Conservation (phyloP, 345 rosid genomes). For the Populus nigra region DNA sequence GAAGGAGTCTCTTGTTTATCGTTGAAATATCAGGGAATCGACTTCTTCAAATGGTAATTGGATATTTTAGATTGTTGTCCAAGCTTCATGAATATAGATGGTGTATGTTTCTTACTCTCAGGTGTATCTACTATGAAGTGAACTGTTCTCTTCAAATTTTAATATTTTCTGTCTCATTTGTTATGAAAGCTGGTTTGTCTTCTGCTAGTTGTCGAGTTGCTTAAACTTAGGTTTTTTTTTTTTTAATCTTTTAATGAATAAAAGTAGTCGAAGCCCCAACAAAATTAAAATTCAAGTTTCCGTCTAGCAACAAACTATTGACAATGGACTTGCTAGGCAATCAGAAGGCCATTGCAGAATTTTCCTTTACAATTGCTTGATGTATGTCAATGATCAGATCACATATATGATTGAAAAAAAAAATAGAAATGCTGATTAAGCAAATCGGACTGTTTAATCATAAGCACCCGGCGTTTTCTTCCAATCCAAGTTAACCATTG, state of each 20-base stretch:
- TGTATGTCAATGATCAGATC: neutral
- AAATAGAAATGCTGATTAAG: neutral
- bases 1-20: neutral
- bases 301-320: neutral
- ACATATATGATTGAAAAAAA: neutral
- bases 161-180: neutral
- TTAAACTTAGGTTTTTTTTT: no score
- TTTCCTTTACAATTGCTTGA: neutral
- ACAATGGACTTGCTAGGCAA: neutral
- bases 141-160: neutral
- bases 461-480: slow-evolving; percentile 62
- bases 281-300: neutral
- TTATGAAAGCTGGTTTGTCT: neutral
- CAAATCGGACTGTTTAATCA: slow-evolving; percentile 45
- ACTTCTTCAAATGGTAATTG: neutral
- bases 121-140: neutral
- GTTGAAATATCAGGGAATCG: neutral
- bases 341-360: neutral
- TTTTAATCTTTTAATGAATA: no score
- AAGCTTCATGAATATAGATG: neutral
- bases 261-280: neutral
- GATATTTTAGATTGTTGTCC: neutral
- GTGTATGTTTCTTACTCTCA: neutral
- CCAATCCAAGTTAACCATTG: slow-evolving; percentile 75
- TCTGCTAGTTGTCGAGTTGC: neutral